These are phyloP conservation scores for Cucurbitaria berberidis DNA, from an alignment of 2,329 filamentous ascomycete genomes.

Conservation along the genomic window DNA sequence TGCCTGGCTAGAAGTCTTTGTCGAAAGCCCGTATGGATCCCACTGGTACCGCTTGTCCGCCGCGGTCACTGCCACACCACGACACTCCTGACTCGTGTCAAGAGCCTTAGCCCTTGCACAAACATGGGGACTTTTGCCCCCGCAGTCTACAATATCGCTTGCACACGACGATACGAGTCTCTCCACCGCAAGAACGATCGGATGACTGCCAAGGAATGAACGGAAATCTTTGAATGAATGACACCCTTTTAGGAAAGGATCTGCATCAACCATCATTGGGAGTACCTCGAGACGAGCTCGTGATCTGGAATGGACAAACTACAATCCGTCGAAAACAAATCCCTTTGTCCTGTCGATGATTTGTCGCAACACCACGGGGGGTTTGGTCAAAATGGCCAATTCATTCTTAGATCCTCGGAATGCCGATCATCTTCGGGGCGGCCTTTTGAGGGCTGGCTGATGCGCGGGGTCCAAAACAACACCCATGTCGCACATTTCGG, in stretches of 20 bases:
- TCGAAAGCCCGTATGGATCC: neutral
- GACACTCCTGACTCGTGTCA: neutral
- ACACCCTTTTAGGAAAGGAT: constrained; percentile 24
- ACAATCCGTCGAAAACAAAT: neutral
- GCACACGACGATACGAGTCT: neutral
- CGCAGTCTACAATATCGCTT: neutral
- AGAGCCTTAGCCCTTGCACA: neutral
- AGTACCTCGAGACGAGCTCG: neutral
- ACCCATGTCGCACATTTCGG: constrained; percentile 26
- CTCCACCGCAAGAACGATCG: constrained; percentile 10
- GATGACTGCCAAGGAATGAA: constrained; percentile 21
- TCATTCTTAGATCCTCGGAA: neutral
- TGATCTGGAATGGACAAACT: neutral
- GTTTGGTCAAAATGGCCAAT: neutral
- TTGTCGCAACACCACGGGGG: neutral
- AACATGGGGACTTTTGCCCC: no score
- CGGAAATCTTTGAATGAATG: constrained; percentile 25
- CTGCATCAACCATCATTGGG: constrained; percentile 8
- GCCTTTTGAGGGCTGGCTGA: constrained; percentile 3
- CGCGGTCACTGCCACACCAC: neutral
- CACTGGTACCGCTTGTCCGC: neutral
- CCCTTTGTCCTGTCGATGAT: neutral
- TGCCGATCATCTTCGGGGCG: neutral
- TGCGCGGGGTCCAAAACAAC: constrained; percentile 22
- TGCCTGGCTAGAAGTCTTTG: neutral